Evolutionary conservation across 176 grass and related monocot genomes (phyloP).

Genomic region (Coix lacrymajobi): DNA sequence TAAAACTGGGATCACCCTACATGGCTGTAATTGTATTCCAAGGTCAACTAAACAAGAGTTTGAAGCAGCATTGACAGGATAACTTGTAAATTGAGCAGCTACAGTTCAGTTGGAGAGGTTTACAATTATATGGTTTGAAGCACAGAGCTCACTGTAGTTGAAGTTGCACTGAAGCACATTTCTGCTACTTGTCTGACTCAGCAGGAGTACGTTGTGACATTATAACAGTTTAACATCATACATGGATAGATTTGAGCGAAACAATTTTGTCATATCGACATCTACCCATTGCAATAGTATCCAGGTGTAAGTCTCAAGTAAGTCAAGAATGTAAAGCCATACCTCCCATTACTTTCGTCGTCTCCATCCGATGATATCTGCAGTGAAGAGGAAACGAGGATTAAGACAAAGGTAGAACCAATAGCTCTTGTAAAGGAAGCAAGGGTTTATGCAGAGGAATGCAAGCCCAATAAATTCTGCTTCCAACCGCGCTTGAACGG

Average conservation of each 20-base stretch:
- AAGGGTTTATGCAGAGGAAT: background rate
- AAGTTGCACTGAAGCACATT: background rate
- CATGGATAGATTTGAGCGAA: background rate
- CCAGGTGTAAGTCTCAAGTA: background rate
- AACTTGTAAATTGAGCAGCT: background rate
- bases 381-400: background rate
- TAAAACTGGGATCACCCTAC: conserved; percentile 10
- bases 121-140: background rate
- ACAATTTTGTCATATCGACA: background rate
- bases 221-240: background rate
- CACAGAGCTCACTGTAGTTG: background rate
- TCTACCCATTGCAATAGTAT: background rate
- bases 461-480: background rate
- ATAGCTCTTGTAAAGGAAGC: background rate
- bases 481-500: background rate
- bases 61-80: background rate
- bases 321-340: conserved; percentile 9
- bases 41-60: background rate
- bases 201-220: background rate
- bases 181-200: background rate
- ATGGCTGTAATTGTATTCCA: conserved; percentile 8
- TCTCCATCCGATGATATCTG: conserved; percentile 14
- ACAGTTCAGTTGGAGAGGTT: background rate
- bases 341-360: conserved; percentile 31
- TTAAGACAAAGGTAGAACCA: background rate